Conservation (phyloP, 352 stramenopile species). For the Globisporangium heterothallicum region DNA sequence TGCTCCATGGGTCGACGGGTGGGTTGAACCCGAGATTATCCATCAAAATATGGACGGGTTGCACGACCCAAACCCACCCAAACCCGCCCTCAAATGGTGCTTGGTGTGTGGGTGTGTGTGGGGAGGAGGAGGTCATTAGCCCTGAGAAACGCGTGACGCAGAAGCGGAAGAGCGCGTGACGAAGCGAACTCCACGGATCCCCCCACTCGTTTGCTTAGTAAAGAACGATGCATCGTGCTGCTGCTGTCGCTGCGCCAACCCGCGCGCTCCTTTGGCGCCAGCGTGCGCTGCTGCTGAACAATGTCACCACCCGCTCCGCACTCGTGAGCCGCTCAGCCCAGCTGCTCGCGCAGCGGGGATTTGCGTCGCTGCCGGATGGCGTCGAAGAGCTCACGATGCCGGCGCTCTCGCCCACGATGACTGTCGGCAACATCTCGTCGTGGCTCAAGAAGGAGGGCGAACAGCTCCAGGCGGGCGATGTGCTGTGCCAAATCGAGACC, state of each 20-base stretch:
- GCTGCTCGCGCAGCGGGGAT: slow-evolving; percentile 19
- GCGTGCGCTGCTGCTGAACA: slow-evolving; percentile 9
- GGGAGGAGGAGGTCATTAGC: slow-evolving; percentile 3
- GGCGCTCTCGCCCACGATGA: slow-evolving; percentile 97
- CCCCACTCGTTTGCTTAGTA: neutral
- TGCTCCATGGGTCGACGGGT: neutral
- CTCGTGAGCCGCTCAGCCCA: slow-evolving; percentile 14
- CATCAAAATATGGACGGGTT: neutral
- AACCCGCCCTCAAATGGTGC: slow-evolving; percentile 7
- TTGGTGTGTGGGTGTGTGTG: slow-evolving; percentile 7
- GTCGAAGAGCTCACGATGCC: slow-evolving; percentile 88
- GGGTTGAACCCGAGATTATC: neutral
- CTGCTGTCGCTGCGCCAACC: slow-evolving; percentile 1
- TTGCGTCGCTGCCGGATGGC: slow-evolving; percentile 65
- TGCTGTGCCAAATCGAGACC: slow-evolving; percentile 96
- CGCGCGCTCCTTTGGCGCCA: slow-evolving; percentile 15
- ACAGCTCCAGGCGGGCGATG: slow-evolving; percentile 85
- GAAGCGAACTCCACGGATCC: neutral
- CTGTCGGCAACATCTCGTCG: slow-evolving; percentile 88
- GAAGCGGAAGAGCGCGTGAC: slow-evolving; percentile 7
- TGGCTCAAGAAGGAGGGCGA: slow-evolving; percentile 94
- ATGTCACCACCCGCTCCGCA: slow-evolving; percentile 2
- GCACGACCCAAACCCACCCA: neutral
- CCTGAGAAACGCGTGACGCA: slow-evolving; percentile 11
- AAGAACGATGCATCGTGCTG: slow-evolving; percentile 11